Evolutionary conservation across 331 rosid species (phyloP).

Genomic region (Pyracantha coccinea): DNA sequence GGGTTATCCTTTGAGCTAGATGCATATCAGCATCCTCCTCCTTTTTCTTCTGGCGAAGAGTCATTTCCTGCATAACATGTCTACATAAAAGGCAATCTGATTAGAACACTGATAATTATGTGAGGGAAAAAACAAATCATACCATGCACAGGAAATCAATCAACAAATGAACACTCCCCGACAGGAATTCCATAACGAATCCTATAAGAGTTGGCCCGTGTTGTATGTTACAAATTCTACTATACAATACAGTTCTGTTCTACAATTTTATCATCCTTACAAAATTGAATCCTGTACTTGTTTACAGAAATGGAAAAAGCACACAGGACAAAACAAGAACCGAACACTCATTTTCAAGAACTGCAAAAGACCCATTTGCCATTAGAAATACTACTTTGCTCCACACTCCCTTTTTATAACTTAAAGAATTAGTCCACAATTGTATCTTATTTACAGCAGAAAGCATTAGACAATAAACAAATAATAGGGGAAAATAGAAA

Average conservation of each 20-base stretch:
- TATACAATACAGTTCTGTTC: neutral
- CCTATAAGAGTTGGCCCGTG: neutral
- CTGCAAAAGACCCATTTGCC: neutral
- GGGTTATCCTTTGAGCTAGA: slow-evolving; percentile 72
- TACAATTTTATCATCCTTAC: neutral
- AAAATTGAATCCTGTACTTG: neutral
- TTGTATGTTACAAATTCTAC: neutral
- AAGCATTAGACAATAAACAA: neutral
- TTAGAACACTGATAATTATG: too few relatives aligned
- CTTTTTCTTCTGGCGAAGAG: slow-evolving; percentile 42
- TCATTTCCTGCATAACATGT: slow-evolving; percentile 32
- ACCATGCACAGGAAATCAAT: neutral
- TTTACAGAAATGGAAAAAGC: neutral
- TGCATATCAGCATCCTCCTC: slow-evolving; percentile 78
- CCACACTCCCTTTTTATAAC: neutral
- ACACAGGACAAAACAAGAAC: slow-evolving; percentile 1
- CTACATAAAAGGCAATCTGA: slow-evolving; percentile 22
- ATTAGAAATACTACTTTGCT: neutral
- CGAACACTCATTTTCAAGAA: neutral
- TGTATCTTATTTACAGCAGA: neutral
- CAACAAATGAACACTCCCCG: neutral
- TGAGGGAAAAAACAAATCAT: neutral
- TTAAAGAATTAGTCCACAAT: neutral
- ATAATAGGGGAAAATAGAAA: neutral
- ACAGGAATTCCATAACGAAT: neutral